phyloP scores from a whole-genome alignment of 2,329 filamentous ascomycete genomes.

The Phialophora chinensis region DNA sequence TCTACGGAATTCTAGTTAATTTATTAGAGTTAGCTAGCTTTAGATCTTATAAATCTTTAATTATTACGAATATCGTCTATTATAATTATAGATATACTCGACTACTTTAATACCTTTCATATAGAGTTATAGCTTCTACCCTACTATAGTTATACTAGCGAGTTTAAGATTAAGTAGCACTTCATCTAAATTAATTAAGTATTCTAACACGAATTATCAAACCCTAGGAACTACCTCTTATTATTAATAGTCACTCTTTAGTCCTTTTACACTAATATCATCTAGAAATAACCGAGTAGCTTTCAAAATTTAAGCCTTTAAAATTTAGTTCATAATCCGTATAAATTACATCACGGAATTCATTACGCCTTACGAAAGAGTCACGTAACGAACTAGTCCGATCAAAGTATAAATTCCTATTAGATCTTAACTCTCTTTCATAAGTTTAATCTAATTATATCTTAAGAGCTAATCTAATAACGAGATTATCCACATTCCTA shows the following conservation, averaged over 20 bases:
- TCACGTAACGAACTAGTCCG: not conserved
- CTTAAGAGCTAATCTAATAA: constrained; percentile 1
- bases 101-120: not conserved
- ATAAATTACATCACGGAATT: not conserved
- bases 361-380: not conserved
- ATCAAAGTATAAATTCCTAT: not conserved
- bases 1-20: not conserved
- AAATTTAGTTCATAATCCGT: not conserved
- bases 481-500: too few species aligned
- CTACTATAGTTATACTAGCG: not conserved
- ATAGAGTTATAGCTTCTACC: not conserved
- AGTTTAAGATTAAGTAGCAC: not conserved
- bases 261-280: not conserved
- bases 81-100: not conserved
- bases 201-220: not conserved
- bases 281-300: not conserved
- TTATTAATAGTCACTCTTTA: not conserved
- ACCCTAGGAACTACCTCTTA: not conserved
- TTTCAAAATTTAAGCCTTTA: not conserved
- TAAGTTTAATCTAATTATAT: constrained; percentile 6
- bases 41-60: not conserved
- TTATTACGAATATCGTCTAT: not conserved
- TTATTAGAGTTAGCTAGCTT: not conserved
- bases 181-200: not conserved
- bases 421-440: not conserved